These are phyloP conservation scores for Tricholoma saponaceum DNA, from an alignment of 768 basidiomycete genomes.

Conservation along the genomic window DNA sequence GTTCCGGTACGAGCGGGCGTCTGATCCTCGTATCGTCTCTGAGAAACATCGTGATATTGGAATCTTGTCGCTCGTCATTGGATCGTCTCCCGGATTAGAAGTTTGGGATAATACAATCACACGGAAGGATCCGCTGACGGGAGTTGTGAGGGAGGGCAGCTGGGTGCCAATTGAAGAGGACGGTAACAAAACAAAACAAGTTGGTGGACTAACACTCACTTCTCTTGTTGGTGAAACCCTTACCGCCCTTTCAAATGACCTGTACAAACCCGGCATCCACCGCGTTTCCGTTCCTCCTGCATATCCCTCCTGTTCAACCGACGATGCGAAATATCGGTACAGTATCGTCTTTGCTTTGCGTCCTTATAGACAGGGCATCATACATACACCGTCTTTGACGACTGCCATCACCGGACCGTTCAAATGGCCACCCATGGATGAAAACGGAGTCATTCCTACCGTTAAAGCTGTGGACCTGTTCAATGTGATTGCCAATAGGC, in stretches of 20 bases:
- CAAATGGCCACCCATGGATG: not conserved
- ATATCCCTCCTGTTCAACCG: not conserved
- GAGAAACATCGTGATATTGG: not conserved
- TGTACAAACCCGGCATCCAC: not conserved
- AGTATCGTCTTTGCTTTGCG: not conserved
- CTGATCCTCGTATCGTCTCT: not conserved
- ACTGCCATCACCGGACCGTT: not conserved
- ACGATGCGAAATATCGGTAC: not conserved
- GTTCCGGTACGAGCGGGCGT: not conserved
- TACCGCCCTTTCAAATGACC: not conserved
- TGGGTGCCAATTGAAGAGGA: not conserved
- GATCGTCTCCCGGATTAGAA: not conserved
- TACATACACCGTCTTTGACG: not conserved
- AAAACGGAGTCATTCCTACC: not conserved
- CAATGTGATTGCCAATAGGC: not conserved
- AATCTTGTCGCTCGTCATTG: not conserved
- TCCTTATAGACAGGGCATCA: not conserved
- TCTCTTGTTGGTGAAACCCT: not conserved
- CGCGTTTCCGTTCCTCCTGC: not conserved
- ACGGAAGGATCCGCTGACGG: not conserved
- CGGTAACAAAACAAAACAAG: not conserved
- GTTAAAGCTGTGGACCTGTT: not conserved
- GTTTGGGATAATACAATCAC: not conserved
- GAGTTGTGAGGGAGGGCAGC: not conserved
- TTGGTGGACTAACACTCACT: not conserved